These are phyloP conservation scores for Penicillium sp. DNA, from an alignment of 2,329 filamentous ascomycete genomes.

Conservation along the genomic window DNA sequence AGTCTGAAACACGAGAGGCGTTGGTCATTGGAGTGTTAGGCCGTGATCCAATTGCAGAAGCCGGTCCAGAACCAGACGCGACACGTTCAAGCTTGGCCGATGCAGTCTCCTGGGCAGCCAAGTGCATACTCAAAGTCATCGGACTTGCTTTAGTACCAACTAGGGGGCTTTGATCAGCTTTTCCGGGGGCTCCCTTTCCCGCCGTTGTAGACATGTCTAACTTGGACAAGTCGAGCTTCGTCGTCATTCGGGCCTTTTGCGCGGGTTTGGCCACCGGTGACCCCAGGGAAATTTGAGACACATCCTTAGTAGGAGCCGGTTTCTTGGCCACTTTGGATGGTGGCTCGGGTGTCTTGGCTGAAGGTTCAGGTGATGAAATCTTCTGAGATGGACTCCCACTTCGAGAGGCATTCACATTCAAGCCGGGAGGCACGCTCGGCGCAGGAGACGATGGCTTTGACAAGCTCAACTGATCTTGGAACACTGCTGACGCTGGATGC, in stretches of 20 bases:
- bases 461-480: slow-evolving; percentile 32
- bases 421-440: slow-evolving; percentile 31
- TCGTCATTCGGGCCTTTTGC: slow-evolving; percentile 28
- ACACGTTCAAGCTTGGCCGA: slow-evolving; percentile 29
- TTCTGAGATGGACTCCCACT: slow-evolving; percentile 34
- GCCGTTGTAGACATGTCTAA: not conserved
- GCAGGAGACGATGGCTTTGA: slow-evolving; percentile 35
- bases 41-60: slow-evolving; percentile 46
- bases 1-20: slow-evolving; percentile 41
- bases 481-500: slow-evolving; percentile 38
- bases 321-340: slow-evolving; percentile 23
- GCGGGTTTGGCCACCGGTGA: slow-evolving; percentile 42
- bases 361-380: slow-evolving; percentile 25
- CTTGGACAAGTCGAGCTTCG: slow-evolving; percentile 22
- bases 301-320: slow-evolving; percentile 31
- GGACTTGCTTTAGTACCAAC: slow-evolving; percentile 32
- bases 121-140: slow-evolving; percentile 36
- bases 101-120: slow-evolving; percentile 20
- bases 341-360: slow-evolving; percentile 30
- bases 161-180: slow-evolving; percentile 13
- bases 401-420: slow-evolving; percentile 27
- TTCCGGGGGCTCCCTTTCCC: slow-evolving; percentile 17
- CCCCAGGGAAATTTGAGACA: slow-evolving; percentile 43
- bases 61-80: slow-evolving; percentile 24
- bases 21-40: slow-evolving; percentile 51